These are phyloP conservation scores for Fusarium nisikadoi DNA, from an alignment of 2,329 filamentous ascomycete species.

Conservation along the genomic window DNA sequence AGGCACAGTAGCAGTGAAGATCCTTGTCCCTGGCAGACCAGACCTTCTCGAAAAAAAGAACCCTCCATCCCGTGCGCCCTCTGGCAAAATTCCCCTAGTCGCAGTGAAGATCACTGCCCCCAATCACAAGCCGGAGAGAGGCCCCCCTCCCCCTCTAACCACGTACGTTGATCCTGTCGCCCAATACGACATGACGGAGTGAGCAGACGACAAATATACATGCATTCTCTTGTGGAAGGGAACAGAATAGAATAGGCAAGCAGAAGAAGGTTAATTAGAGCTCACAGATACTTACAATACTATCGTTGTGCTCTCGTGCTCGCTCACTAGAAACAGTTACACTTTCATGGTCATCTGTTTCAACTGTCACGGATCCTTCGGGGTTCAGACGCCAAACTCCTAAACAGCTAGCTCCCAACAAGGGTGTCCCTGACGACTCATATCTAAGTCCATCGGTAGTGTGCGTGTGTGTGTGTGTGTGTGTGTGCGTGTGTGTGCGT, in stretches of 20 bases:
- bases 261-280: background rate
- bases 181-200: slow-evolving; percentile 21
- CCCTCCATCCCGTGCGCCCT: slow-evolving; percentile 18
- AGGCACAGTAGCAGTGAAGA: background rate
- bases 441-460: slow-evolving; percentile 10
- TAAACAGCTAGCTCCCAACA: slow-evolving; percentile 15
- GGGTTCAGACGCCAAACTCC: slow-evolving; percentile 25
- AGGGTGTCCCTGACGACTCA: slow-evolving; percentile 24
- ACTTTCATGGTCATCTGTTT: slow-evolving; percentile 26
- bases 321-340: background rate
- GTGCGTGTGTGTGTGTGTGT: slow-evolving; percentile 1
- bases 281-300: background rate
- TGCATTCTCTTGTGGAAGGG: background rate
- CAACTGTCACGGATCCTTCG: slow-evolving; percentile 41
- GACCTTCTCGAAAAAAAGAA: slow-evolving; percentile 41
- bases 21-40: slow-evolving; percentile 26
- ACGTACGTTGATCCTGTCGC: slow-evolving; percentile 28
- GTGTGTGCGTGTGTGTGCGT: background rate
- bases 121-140: slow-evolving; percentile 1
- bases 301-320: background rate
- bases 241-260: background rate
- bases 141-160: slow-evolving; percentile 11
- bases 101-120: slow-evolving; percentile 27
- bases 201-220: background rate
- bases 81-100: slow-evolving; percentile 31